Evolutionary conservation across 139 green algal species (phyloP).

Genomic region (Coccomyxa sp.): DNA sequence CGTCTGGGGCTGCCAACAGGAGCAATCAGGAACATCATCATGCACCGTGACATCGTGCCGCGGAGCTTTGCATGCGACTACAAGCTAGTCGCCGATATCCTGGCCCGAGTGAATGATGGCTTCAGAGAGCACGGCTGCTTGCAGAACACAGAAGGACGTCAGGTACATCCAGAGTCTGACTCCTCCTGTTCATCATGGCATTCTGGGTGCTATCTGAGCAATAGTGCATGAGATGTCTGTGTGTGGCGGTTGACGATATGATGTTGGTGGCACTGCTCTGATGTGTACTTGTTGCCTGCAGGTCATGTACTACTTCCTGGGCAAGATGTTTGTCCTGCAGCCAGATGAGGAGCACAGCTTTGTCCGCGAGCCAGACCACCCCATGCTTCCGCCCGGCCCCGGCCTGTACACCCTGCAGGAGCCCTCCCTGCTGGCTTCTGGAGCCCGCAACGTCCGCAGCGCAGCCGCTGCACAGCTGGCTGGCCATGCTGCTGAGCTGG

Average conservation of each 20-base stretch:
- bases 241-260: background rate
- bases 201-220: background rate
- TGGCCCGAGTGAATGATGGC: constrained; percentile 42
- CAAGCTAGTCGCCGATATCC: constrained; percentile 71
- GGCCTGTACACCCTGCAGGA: constrained; percentile 69
- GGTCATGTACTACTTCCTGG: constrained; percentile 89
- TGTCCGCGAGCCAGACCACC: constrained; percentile 59
- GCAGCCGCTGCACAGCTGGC: background rate
- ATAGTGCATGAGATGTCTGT: background rate
- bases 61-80: constrained; percentile 98
- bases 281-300: constrained; percentile 36
- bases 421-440: background rate
- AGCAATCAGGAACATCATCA: constrained; percentile 74
- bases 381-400: constrained; percentile 72
- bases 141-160: constrained; percentile 15
- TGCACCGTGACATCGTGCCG: constrained; percentile 88
- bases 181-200: background rate
- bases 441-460: background rate
- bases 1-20: constrained; percentile 38
- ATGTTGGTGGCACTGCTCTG: too few species aligned
- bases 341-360: constrained; percentile 49
- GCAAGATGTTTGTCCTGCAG: constrained; percentile 86
- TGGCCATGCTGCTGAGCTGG: background rate
- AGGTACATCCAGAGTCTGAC: constrained; percentile 6
- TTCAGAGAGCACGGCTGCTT: constrained; percentile 83